Percentiles rank a stretch among this genome's conserved stretches.
These are phyloP conservation scores for Raddia guianensis DNA, from an alignment of 176 grass and related monocot species.

Conservation along the genomic window DNA sequence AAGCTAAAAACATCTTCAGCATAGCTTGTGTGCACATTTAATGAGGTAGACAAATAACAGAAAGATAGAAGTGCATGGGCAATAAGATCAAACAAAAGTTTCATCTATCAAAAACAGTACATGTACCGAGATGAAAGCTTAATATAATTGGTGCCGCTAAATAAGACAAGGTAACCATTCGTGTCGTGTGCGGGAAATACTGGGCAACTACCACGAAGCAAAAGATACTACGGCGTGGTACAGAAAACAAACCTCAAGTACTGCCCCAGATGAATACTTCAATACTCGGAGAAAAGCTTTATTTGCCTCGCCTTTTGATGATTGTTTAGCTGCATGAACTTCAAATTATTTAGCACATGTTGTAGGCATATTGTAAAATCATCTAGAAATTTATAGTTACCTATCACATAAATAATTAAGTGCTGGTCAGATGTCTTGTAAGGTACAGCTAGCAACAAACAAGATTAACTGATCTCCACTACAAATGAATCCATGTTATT, in stretches of 20 bases:
- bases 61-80: constrained; percentile 33
- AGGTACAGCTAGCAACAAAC: constrained; percentile 16
- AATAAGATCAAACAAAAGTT: constrained; percentile 25
- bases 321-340: constrained; percentile 74
- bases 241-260: constrained; percentile 84
- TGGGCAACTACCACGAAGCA: constrained; percentile 24
- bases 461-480: neutral
- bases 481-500: constrained; percentile 9
- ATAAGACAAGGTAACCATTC: constrained; percentile 10
- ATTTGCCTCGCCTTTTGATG: constrained; percentile 60
- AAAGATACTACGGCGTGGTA: constrained; percentile 30
- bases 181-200: neutral
- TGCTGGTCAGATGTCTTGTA: neutral
- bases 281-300: constrained; percentile 91
- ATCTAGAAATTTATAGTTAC: constrained; percentile 20
- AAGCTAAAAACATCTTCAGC: constrained; percentile 12
- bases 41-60: constrained; percentile 41
- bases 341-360: constrained; percentile 38
- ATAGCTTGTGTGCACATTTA: constrained; percentile 10
- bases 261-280: constrained; percentile 96
- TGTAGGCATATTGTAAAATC: constrained; percentile 25
- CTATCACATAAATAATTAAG: constrained; percentile 8
- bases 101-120: constrained; percentile 15
- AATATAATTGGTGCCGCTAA: constrained; percentile 20
- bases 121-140: constrained; percentile 28